These are phyloP conservation scores for Metschnikowia gelsemii DNA, from an alignment of 805 yeast genomes.

Conservation along the genomic window DNA sequence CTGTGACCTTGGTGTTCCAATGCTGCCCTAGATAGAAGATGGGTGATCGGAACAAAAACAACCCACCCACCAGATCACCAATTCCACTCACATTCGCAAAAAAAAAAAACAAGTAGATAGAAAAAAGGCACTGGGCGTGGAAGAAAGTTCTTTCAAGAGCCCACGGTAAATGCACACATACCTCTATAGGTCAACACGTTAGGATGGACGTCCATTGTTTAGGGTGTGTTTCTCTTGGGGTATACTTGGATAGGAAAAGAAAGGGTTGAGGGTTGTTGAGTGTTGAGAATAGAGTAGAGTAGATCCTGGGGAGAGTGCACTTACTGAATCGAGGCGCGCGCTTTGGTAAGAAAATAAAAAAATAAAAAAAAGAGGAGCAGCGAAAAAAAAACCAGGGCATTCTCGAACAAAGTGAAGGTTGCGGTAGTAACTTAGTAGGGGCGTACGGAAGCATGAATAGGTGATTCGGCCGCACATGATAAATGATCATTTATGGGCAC, in stretches of 20 bases:
- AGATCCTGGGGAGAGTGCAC: slow-evolving; percentile 3
- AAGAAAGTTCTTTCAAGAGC: too few species aligned
- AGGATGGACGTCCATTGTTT: slow-evolving; percentile 69
- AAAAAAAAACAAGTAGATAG: too few species aligned
- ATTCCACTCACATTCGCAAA: too few species aligned
- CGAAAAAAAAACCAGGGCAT: slow-evolving; percentile 3
- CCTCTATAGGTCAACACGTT: slow-evolving; percentile 72
- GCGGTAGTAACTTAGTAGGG: too few species aligned
- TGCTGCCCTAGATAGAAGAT: too few species aligned
- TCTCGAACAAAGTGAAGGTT: too few species aligned
- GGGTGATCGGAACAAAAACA: too few species aligned
- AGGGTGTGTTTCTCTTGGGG: neutral
- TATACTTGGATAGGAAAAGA: slow-evolving; percentile 4
- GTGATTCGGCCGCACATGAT: too few species aligned
- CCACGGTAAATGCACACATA: slow-evolving; percentile 42
- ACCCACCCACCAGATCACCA: too few species aligned
- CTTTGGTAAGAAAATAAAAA: neutral
- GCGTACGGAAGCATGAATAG: neutral
- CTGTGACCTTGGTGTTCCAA: too few species aligned
- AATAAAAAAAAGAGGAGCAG: slow-evolving; percentile 5
- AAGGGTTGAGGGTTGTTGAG: slow-evolving; percentile 7
- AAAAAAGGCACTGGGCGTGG: too few species aligned
- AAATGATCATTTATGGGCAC: too few species aligned
- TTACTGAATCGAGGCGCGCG: neutral
- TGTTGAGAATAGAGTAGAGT: slow-evolving; percentile 1